Evolutionary conservation across 2,329 filamentous ascomycete genomes (phyloP).

Genomic region (Phialemonium atrogriseum): DNA sequence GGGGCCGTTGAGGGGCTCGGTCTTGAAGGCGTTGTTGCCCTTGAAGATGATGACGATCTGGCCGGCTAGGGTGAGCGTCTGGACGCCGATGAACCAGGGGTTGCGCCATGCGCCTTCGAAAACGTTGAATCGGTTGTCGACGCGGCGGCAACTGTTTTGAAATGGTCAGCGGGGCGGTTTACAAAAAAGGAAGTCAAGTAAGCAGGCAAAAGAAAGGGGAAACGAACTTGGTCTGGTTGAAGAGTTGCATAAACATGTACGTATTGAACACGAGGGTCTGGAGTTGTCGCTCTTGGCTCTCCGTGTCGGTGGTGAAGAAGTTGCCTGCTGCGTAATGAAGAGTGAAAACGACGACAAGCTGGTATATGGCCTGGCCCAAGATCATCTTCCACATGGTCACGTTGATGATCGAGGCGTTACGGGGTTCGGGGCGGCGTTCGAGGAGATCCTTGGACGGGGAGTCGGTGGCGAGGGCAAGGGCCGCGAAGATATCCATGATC

Average conservation of each 20-base stretch:
- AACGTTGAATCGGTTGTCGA: constrained; percentile 79
- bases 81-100: constrained; percentile 66
- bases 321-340: constrained; percentile 51
- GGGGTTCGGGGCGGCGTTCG: constrained; percentile 25
- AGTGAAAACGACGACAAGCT: constrained; percentile 55
- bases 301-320: constrained; percentile 25
- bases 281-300: constrained; percentile 26
- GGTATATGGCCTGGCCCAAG: constrained; percentile 63
- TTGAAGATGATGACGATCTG: constrained; percentile 67
- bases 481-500: constrained; percentile 56
- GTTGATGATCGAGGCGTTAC: constrained; percentile 40
- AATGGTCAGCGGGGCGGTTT: constrained; percentile 63
- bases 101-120: constrained; percentile 70
- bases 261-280: constrained; percentile 75
- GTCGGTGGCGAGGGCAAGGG: constrained; percentile 43
- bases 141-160: constrained; percentile 55
- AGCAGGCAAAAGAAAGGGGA: too few species aligned
- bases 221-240: constrained; percentile 66
- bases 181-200: constrained; percentile 68
- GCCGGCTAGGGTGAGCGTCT: constrained; percentile 57
- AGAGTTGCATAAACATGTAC: constrained; percentile 86
- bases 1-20: constrained; percentile 35
- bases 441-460: constrained; percentile 34
- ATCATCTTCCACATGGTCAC: constrained; percentile 82
- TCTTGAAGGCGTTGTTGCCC: constrained; percentile 59